Percentiles rank a stretch among this genome's conserved stretches.
Evolutionary conservation across 129 eudicot species (phyloP).

Genomic region (Arctium minus): DNA sequence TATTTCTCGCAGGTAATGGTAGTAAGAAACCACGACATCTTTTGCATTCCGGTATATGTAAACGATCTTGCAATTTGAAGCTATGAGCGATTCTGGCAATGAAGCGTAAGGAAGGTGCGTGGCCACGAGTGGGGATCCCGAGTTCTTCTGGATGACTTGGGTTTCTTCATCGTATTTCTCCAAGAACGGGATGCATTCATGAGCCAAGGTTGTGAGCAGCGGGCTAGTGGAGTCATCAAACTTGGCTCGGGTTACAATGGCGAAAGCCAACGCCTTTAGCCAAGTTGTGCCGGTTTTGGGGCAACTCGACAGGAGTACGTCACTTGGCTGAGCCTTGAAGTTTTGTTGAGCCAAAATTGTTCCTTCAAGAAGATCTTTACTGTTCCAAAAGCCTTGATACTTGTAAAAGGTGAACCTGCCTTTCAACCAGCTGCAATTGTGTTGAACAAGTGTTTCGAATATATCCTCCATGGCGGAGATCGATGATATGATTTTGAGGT

Average conservation of each 20-base stretch:
- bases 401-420: background rate
- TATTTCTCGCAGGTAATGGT: background rate
- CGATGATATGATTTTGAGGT: background rate
- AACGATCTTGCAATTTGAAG: constrained; percentile 29
- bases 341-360: constrained; percentile 15
- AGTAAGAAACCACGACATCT: constrained; percentile 23
- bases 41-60: constrained; percentile 35
- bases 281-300: constrained; percentile 47
- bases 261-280: constrained; percentile 33
- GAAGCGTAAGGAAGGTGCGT: constrained; percentile 32
- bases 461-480: constrained; percentile 9
- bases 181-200: constrained; percentile 3
- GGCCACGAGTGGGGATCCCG: constrained; percentile 15
- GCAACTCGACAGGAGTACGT: constrained; percentile 15
- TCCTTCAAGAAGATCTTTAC: background rate
- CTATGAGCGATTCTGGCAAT: constrained; percentile 14
- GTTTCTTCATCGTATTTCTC: background rate
- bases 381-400: constrained; percentile 33
- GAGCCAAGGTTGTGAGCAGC: constrained; percentile 16
- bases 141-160: background rate
- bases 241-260: constrained; percentile 13
- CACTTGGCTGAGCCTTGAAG: constrained; percentile 22
- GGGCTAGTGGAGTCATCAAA: constrained; percentile 14
- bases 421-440: constrained; percentile 16
- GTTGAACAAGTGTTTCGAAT: background rate